Conservation (phyloP, 257 asterid genomes). For the Rauvolfia tetraphylla region DNA sequence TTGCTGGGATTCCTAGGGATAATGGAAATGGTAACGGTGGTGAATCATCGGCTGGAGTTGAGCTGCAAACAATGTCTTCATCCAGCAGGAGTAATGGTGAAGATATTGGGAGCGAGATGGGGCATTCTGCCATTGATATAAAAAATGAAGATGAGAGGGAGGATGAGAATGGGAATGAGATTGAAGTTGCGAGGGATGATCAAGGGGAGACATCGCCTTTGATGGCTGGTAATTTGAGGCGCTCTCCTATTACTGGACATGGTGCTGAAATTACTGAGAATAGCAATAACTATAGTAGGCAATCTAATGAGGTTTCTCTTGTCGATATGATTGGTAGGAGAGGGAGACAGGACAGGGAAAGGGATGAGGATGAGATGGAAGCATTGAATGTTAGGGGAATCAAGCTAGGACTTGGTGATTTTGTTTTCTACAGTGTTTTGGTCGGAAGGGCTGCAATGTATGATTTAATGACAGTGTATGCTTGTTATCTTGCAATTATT, state of each 20-base stretch:
- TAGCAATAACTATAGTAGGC: slow-evolving; percentile 21
- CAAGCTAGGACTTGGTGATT: slow-evolving; percentile 94
- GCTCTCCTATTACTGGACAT: slow-evolving; percentile 1
- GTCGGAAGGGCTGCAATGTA: slow-evolving; percentile 99
- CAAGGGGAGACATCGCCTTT: slow-evolving; percentile 47
- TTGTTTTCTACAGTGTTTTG: slow-evolving; percentile 84
- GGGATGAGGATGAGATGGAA: slow-evolving; percentile 28
- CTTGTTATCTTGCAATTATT: slow-evolving; percentile 95
- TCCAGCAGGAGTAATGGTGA: slow-evolving; percentile 19
- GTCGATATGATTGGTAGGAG: slow-evolving; percentile 21
- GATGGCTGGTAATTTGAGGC: slow-evolving; percentile 44
- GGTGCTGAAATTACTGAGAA: slow-evolving; percentile 12
- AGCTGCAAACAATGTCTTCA: slow-evolving; percentile 45
- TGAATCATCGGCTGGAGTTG: slow-evolving; percentile 26
- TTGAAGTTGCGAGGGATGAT: slow-evolving; percentile 24
- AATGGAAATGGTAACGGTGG: slow-evolving; percentile 1
- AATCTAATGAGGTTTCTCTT: neutral
- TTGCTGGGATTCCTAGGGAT: slow-evolving; percentile 33
- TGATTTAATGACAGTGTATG: slow-evolving; percentile 95
- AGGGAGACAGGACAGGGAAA: slow-evolving; percentile 28
- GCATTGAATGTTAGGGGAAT: slow-evolving; percentile 49
- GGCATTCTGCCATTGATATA: slow-evolving; percentile 2
- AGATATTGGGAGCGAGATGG: slow-evolving; percentile 14
- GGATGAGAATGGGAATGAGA: slow-evolving; percentile 48
- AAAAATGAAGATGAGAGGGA: slow-evolving; percentile 44